Conservation (phyloP, 306 rosid genomes). For the Malus domestica region DNA sequence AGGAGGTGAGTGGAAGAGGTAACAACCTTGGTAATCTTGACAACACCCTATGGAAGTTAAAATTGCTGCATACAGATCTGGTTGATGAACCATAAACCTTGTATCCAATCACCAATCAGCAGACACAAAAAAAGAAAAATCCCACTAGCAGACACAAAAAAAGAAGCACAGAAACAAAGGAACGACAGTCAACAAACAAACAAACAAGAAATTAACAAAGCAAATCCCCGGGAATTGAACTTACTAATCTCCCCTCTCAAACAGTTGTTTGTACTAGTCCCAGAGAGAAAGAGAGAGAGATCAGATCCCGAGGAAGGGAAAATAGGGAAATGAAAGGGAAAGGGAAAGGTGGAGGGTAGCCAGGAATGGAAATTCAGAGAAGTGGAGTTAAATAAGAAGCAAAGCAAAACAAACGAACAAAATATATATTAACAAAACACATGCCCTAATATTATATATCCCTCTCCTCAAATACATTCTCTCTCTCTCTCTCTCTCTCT, state of each 20-base stretch:
- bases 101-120: conserved; percentile 10
- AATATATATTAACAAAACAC: conserved; percentile 8
- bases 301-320: conserved; percentile 54
- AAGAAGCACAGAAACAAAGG: neutral
- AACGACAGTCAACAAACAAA: conserved; percentile 8
- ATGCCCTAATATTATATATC: conserved; percentile 51
- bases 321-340: conserved; percentile 16
- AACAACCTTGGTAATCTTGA: conserved; percentile 30
- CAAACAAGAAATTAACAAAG: conserved; percentile 18
- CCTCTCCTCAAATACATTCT: conserved; percentile 15
- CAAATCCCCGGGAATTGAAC: conserved; percentile 56
- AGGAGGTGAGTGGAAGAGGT: neutral
- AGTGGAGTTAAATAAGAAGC: conserved; percentile 49
- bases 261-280: neutral
- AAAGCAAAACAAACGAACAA: conserved; percentile 23
- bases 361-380: conserved; percentile 44
- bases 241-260: neutral
- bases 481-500: conserved; percentile 21
- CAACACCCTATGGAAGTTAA: neutral
- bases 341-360: conserved; percentile 15
- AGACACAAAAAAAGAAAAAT: conserved; percentile 13
- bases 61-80: conserved; percentile 33
- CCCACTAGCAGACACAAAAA: conserved; percentile 22
- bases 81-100: conserved; percentile 27
- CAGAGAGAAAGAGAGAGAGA: conserved; percentile 6